A percentile compares a stretch with the other conserved stretches of the same genome.
These are phyloP conservation scores for Populus hybrid DNA, from an alignment of 441 rosid genomes.

Conservation along the genomic window DNA sequence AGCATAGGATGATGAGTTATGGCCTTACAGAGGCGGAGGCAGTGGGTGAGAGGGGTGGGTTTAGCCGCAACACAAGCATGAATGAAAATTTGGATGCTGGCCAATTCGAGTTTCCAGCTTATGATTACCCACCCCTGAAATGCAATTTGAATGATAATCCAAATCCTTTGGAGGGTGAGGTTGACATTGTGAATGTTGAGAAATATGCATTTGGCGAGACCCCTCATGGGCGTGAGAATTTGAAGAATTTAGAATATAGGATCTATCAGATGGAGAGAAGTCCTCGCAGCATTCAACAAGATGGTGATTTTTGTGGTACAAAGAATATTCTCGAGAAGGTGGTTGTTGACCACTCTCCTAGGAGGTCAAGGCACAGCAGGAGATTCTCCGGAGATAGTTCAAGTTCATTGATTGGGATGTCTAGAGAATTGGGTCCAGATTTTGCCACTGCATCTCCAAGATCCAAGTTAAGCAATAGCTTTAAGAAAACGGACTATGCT, in stretches of 20 bases:
- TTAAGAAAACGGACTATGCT: slow-evolving; percentile 51
- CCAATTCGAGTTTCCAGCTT: slow-evolving; percentile 46
- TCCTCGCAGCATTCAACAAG: slow-evolving; percentile 46
- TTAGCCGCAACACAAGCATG: slow-evolving; percentile 38
- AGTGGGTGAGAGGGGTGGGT: slow-evolving; percentile 34
- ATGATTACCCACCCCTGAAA: slow-evolving; percentile 74
- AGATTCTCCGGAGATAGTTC: slow-evolving; percentile 61
- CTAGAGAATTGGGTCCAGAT: slow-evolving; percentile 45
- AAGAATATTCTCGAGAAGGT: slow-evolving; percentile 64
- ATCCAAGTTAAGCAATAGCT: slow-evolving; percentile 42
- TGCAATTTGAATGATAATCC: slow-evolving; percentile 65
- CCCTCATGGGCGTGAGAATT: slow-evolving; percentile 39
- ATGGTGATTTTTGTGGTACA: slow-evolving; percentile 42
- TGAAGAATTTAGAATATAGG: slow-evolving; percentile 75
- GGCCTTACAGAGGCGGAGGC: slow-evolving; percentile 71
- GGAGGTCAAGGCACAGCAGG: slow-evolving; percentile 50
- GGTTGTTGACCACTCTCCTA: slow-evolving; percentile 76
- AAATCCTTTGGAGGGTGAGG: slow-evolving; percentile 51
- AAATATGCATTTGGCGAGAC: slow-evolving; percentile 72
- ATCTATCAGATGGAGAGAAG: slow-evolving; percentile 77
- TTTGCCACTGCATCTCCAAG: slow-evolving; percentile 50
- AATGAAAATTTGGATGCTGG: slow-evolving; percentile 36
- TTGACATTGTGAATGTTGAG: slow-evolving; percentile 63
- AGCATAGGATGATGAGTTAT: slow-evolving; percentile 90
- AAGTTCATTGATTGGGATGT: slow-evolving; percentile 40